These are phyloP conservation scores for Xerocomus minutiporus DNA, from an alignment of 1,284 basidiomycete species.

Conservation along the genomic window DNA sequence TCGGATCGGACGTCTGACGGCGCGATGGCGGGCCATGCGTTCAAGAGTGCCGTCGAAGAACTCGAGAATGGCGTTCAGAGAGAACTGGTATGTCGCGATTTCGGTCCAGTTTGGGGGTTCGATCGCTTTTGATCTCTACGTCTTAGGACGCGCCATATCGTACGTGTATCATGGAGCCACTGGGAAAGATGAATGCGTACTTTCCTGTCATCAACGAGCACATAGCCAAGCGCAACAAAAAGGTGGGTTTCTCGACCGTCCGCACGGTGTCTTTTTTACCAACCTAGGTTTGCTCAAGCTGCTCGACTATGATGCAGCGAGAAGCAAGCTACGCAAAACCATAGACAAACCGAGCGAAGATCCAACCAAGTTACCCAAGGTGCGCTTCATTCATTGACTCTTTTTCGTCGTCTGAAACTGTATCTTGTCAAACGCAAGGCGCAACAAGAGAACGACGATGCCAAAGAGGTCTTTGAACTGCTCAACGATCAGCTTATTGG, in stretches of 20 bases:
- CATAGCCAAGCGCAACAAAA: constrained; percentile 93
- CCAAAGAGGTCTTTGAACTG: constrained; percentile 89
- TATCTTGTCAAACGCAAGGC: constrained; percentile 47
- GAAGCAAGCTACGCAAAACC: constrained; percentile 84
- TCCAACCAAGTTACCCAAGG: constrained; percentile 83
- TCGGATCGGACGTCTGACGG: constrained; percentile 82
- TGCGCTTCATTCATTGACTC: constrained; percentile 32
- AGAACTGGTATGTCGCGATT: constrained; percentile 61
- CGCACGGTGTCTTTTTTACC: not conserved
- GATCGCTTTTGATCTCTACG: constrained; percentile 7
- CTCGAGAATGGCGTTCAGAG: constrained; percentile 81
- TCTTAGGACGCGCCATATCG: constrained; percentile 87
- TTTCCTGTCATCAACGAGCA: constrained; percentile 94
- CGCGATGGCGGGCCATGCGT: constrained; percentile 96
- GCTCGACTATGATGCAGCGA: constrained; percentile 91
- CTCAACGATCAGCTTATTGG: constrained; percentile 89
- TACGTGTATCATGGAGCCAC: constrained; percentile 90
- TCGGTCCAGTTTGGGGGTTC: not conserved
- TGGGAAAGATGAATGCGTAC: constrained; percentile 94
- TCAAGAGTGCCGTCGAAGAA: constrained; percentile 93
- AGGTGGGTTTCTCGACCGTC: constrained; percentile 48
- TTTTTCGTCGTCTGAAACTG: not conserved
- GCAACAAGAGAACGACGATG: constrained; percentile 92
- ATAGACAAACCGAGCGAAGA: constrained; percentile 94
- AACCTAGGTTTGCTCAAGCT: constrained; percentile 47